A percentile compares a stretch with the other conserved stretches of the same genome.
Conservation (phyloP, 495 filamentous ascomycete species). For the Copromyces sp. region DNA sequence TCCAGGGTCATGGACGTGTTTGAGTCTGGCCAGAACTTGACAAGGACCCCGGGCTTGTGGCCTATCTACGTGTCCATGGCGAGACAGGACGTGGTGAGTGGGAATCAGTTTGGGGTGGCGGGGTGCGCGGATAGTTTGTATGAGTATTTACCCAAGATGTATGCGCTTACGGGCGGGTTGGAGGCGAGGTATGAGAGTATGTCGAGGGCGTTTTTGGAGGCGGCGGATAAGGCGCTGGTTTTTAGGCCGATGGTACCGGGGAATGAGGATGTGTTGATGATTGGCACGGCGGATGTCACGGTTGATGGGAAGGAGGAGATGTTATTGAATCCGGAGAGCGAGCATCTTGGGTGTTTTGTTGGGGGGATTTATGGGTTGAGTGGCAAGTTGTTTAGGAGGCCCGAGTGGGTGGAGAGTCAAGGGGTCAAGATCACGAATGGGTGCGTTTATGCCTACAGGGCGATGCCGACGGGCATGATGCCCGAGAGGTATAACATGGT, state of each 20-base stretch:
- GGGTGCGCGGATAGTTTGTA: slow-evolving; percentile 76
- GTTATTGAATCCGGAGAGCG: slow-evolving; percentile 24
- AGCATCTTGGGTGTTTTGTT: slow-evolving; percentile 58
- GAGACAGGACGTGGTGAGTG: slow-evolving; percentile 21
- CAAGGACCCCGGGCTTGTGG: slow-evolving; percentile 75
- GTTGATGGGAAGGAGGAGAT: slow-evolving; percentile 15
- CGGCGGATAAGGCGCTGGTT: slow-evolving; percentile 56
- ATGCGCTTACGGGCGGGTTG: slow-evolving; percentile 62
- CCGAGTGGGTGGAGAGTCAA: slow-evolving; percentile 50
- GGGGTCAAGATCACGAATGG: slow-evolving; percentile 71
- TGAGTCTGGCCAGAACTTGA: slow-evolving; percentile 55
- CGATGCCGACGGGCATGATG: slow-evolving; percentile 74
- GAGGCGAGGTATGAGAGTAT: slow-evolving; percentile 65
- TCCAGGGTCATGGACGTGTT: slow-evolving; percentile 71
- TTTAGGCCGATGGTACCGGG: slow-evolving; percentile 70
- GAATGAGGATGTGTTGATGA: slow-evolving; percentile 59
- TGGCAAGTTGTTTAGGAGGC: slow-evolving; percentile 59
- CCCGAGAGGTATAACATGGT: slow-evolving; percentile 60
- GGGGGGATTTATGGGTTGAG: slow-evolving; percentile 79
- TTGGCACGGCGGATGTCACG: slow-evolving; percentile 31
- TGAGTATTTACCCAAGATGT: slow-evolving; percentile 74
- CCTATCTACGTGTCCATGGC: slow-evolving; percentile 60
- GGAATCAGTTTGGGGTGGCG: slow-evolving; percentile 54
- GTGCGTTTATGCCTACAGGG: slow-evolving; percentile 77
- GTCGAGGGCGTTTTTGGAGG: slow-evolving; percentile 58